A percentile compares a stretch with the other conserved stretches of the same genome.
Evolutionary conservation across 2,329 filamentous ascomycete species (phyloP).

Genomic region (Diaporthe ilicicola): DNA sequence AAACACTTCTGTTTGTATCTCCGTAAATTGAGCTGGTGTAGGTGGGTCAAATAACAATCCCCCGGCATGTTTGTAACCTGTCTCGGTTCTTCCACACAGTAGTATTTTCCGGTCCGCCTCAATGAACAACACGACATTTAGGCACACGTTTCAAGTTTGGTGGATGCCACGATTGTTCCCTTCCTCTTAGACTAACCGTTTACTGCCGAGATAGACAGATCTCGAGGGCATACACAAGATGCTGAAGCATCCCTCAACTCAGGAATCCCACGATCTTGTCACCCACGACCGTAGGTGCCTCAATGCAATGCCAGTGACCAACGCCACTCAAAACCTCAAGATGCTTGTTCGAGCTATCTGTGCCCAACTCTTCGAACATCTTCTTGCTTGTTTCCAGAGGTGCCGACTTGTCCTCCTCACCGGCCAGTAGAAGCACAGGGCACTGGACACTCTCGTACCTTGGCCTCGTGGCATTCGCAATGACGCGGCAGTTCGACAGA

Average conservation of each 20-base stretch:
- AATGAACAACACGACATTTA: too few species aligned
- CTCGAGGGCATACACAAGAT: background rate
- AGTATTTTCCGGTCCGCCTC: too few species aligned
- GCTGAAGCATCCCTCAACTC: background rate
- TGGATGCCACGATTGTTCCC: too few species aligned
- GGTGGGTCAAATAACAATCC: too few species aligned
- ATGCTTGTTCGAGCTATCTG: background rate
- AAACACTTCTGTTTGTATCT: too few species aligned
- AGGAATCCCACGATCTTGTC: constrained; percentile 18
- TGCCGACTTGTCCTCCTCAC: constrained; percentile 28
- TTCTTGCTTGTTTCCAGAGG: constrained; percentile 20
- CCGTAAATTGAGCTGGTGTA: too few species aligned
- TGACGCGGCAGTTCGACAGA: constrained; percentile 45
- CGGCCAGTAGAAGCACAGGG: constrained; percentile 51
- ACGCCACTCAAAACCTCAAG: constrained; percentile 25
- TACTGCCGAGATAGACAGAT: too few species aligned
- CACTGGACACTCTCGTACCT: constrained; percentile 62
- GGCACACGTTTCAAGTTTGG: too few species aligned
- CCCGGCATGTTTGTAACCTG: too few species aligned
- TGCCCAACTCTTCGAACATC: constrained; percentile 22
- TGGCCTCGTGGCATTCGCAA: constrained; percentile 48
- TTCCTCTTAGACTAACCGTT: background rate
- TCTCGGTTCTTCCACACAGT: too few species aligned
- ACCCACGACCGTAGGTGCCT: constrained; percentile 9
- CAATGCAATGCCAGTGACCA: constrained; percentile 31